A percentile compares a stretch with the other conserved stretches of the same genome.
Evolutionary conservation across 352 stramenopile species (phyloP).

Genomic region (Plasmopara viticola): DNA sequence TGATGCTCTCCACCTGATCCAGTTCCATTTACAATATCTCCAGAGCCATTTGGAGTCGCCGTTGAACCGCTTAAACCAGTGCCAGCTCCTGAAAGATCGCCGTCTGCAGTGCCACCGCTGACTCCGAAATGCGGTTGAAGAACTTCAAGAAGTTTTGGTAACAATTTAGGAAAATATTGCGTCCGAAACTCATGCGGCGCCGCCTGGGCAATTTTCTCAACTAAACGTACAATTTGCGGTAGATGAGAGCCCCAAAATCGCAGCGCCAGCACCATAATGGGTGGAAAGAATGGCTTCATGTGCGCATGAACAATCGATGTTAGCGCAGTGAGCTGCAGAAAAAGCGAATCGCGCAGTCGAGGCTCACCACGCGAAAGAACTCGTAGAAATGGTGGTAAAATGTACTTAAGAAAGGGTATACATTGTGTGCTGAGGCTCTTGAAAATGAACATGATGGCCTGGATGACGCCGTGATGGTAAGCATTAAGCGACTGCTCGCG

Average conservation of each 20-base stretch:
- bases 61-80: constrained; percentile 18
- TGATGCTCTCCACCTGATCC: constrained; percentile 18
- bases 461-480: constrained; percentile 96
- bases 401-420: constrained; percentile 95
- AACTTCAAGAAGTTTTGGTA: constrained; percentile 86
- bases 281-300: constrained; percentile 94
- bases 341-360: constrained; percentile 92
- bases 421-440: constrained; percentile 93
- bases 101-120: constrained; percentile 51
- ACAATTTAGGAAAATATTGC: constrained; percentile 81
- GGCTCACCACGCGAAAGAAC: constrained; percentile 90
- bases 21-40: constrained; percentile 9
- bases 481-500: constrained; percentile 92
- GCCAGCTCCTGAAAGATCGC: constrained; percentile 18
- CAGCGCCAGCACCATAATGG: constrained; percentile 94
- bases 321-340: constrained; percentile 94
- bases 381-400: constrained; percentile 95
- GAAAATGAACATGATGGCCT: constrained; percentile 99
- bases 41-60: constrained; percentile 6
- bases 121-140: constrained; percentile 74
- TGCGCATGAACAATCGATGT: constrained; percentile 94
- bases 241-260: constrained; percentile 96
- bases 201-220: constrained; percentile 87
- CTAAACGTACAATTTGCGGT: constrained; percentile 91
- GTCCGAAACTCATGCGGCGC: constrained; percentile 71